Evolutionary conservation across 768 basidiomycete genomes (phyloP).

Genomic region (Mycena galopus): DNA sequence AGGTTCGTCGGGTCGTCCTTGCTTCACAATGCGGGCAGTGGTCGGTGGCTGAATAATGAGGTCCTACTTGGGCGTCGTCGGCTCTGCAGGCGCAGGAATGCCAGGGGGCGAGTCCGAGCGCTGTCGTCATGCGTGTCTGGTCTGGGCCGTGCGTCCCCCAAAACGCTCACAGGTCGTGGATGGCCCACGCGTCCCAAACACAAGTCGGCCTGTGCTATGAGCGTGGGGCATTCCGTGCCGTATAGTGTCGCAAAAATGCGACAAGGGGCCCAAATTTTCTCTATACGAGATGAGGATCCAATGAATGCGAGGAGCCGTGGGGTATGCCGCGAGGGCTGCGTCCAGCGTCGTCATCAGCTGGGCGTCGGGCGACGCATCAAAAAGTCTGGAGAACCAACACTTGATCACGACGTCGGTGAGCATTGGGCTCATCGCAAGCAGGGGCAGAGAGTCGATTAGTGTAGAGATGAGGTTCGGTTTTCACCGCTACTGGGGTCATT

Average conservation of each 20-base stretch:
- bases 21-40: too few species aligned
- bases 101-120: too few species aligned
- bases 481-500: too few species aligned
- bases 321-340: not conserved
- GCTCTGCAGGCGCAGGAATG: too few species aligned
- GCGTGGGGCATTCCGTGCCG: not conserved
- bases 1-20: too few species aligned
- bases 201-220: not conserved
- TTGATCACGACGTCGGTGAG: not conserved
- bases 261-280: not conserved
- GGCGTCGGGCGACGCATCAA: not conserved
- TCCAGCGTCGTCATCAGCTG: not conserved
- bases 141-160: too few species aligned
- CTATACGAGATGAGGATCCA: not conserved
- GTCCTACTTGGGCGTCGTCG: too few species aligned
- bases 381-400: not conserved
- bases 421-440: not conserved
- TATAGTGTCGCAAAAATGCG: not conserved
- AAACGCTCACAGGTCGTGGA: too few species aligned
- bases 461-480: not conserved
- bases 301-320: not conserved
- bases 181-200: not conserved
- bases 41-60: too few species aligned
- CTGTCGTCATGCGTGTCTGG: too few species aligned
- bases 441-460: not conserved